Base-by-base conservation (phyloP, 2,329 filamentous ascomycete genomes). In the Zymoseptoria crescenta region DNA sequence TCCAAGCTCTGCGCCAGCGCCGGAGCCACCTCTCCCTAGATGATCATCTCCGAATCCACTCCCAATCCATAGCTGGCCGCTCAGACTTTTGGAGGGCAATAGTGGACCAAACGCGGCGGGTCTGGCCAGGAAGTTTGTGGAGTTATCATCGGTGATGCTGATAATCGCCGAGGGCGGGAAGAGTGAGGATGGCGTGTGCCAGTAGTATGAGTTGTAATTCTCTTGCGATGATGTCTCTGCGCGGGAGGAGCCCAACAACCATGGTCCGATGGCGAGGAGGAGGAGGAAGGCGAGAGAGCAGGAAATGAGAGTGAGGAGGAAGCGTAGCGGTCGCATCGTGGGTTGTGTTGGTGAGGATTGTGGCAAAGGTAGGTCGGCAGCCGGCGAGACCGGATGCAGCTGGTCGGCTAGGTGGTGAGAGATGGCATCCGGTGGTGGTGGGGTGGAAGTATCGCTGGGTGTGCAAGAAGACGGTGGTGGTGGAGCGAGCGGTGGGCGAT, bases 91-190 rank as follows among this genome's bases (percentile, higher is more conserved):
- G 10, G 79, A 74, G 0, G 89, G 89, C 48, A 99, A 77, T 48
- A 83, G 77, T 4, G 94, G 91, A 0, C 94, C 94, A 76, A 97
- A 99, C 48, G 91, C 92, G 56, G 94, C 94, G 60, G 94, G 94
- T 54, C 94, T 83, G 50, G 94, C 92, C 57, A 96, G 81, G 76
- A 99, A 99, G 67, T 95, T 96, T 10, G 94, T 99, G 66, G 91
- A 96, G 75, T 99, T 99, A 75, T 99, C 94, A 74, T 97, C 91
- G 70, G 92, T 96, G 62, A 99, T 82, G 74, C 90, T 96, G 72
- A 99, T 96, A 69, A 95, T 89, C 53, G 94, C 94, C 64, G 94
- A 96, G 3, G 92, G 92, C 4, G 93, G 92, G 72, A 99, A 99
- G 21, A 99, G 84, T 20, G 90, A 91, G 64, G 92, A 89, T 0